Evolutionary conservation across 1,284 basidiomycete genomes (phyloP), one percentile per base, ranked within the genome.

Genomic region (Tetrapyrgos nigripes): DNA sequence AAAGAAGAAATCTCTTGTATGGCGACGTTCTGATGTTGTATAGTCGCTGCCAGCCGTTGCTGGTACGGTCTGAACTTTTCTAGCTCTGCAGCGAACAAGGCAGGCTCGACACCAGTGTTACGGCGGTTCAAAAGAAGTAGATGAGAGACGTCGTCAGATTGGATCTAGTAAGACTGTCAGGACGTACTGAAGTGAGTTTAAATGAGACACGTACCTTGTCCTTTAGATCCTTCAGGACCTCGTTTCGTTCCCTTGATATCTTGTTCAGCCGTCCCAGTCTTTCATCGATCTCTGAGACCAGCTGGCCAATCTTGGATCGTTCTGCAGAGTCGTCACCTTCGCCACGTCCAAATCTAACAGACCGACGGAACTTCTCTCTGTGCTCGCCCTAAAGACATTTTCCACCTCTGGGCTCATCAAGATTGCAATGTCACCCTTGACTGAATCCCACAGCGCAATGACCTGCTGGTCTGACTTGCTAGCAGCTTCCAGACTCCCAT

Each of bases 51-150:
- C 1, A 98, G 79, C 3, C 94, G 86, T 50, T 91, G 86, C 72
- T 97, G 95, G 70, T 94, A 96, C 1, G 96, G 93, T 23, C 87
- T 83, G 80, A 98, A 98, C 76, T 98, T 98, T 73, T 98, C 96
- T 17, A 98, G 85, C 73, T 98, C 96, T 5, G 89, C 85, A 0
- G 94, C 93, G 68, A 98, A 98, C 17, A 98, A 81, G 1, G 93
- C 85, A 0, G 92, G 89, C 66, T 98, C 95, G 3, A 93, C 90
- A 37, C 88, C 87, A 26, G 87, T 84, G 61, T 94, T 91, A 17
- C 96, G 90, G 14, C 94, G 88, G 70, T 98, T 97, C 53, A 98
- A 85, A 2, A 99, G 85, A 1, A 99, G 84, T 1, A 98, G 81
- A 70, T 97, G 95, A 0, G 96, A 98, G 9, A 99, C 97, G 68